Percentiles rank a stretch among this genome's conserved stretches.
These are phyloP conservation scores for Melanogaster broomeanus DNA, from an alignment of 768 basidiomycete species.

Conservation along the genomic window DNA sequence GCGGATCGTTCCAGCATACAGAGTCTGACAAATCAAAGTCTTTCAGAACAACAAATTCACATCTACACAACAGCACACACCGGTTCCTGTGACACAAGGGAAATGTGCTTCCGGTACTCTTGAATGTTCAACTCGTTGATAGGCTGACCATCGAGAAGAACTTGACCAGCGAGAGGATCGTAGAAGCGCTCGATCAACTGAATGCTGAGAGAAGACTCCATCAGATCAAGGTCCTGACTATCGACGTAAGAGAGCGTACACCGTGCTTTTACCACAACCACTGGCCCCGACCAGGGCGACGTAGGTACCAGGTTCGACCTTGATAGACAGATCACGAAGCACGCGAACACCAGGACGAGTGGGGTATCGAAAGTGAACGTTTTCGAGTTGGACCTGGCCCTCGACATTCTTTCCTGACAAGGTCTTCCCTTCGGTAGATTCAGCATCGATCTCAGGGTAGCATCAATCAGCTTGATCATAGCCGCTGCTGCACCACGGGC, in stretches of 20 bases:
- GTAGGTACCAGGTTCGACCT: conserved; percentile 75
- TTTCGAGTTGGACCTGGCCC: conserved; percentile 75
- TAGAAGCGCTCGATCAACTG: conserved; percentile 89
- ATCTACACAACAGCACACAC: conserved; percentile 16
- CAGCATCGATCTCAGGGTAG: conserved; percentile 78
- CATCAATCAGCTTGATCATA: conserved; percentile 77
- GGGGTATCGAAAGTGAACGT: conserved; percentile 89
- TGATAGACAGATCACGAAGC: conserved; percentile 71
- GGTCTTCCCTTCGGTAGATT: conserved; percentile 62
- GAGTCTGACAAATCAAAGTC: conserved; percentile 38
- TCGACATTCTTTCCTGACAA: conserved; percentile 44
- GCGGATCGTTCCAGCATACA: conserved; percentile 89
- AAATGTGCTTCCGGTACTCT: conserved; percentile 86
- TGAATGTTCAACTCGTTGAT: conserved; percentile 79
- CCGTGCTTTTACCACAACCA: conserved; percentile 84
- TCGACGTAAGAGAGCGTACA: conserved; percentile 44
- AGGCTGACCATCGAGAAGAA: conserved; percentile 73
- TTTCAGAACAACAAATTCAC: conserved; percentile 4
- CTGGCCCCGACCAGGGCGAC: conserved; percentile 82
- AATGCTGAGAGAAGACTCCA: conserved; percentile 46
- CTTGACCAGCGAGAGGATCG: conserved; percentile 70
- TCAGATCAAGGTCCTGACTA: background rate
- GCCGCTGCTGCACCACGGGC: conserved; percentile 77
- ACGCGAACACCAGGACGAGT: conserved; percentile 84
- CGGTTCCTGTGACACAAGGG: conserved; percentile 90